Conservation (phyloP, 202 grass and related monocot species). For the Schoenoplectus triqueter region DNA sequence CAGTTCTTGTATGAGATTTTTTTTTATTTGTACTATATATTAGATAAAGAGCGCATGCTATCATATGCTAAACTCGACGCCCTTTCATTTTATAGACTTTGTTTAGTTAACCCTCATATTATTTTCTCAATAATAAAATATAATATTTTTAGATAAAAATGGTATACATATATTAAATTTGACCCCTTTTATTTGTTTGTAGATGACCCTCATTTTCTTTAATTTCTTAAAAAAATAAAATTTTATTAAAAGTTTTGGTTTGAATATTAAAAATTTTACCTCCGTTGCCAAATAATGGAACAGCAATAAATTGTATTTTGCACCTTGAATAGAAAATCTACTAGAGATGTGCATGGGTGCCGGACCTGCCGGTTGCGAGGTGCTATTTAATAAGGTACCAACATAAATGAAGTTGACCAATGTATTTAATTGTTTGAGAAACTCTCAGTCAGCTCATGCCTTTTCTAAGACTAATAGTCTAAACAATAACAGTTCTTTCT, state of each 20-base stretch:
- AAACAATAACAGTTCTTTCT: background rate
- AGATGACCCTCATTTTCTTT: background rate
- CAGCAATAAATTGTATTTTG: slow-evolving; percentile 11
- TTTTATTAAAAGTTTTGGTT: background rate
- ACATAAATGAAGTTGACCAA: background rate
- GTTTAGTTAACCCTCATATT: no score
- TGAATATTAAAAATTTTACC: background rate
- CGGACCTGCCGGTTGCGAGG: background rate
- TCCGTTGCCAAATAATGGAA: no score
- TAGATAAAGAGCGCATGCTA: no score
- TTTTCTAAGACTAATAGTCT: background rate
- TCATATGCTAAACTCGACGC: no score
- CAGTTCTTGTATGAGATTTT: no score
- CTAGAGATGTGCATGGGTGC: background rate
- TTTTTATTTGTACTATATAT: no score
- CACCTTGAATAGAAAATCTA: background rate
- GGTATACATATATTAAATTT: no score
- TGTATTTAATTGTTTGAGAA: background rate
- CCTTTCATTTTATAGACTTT: no score
- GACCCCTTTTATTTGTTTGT: background rate
- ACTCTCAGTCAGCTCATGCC: background rate
- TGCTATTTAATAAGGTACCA: background rate
- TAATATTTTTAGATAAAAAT: no score
- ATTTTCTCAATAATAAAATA: no score
- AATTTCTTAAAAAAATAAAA: background rate